Evolutionary conservation across 257 asterid species (phyloP).

Genomic region (Misopates orontium): DNA sequence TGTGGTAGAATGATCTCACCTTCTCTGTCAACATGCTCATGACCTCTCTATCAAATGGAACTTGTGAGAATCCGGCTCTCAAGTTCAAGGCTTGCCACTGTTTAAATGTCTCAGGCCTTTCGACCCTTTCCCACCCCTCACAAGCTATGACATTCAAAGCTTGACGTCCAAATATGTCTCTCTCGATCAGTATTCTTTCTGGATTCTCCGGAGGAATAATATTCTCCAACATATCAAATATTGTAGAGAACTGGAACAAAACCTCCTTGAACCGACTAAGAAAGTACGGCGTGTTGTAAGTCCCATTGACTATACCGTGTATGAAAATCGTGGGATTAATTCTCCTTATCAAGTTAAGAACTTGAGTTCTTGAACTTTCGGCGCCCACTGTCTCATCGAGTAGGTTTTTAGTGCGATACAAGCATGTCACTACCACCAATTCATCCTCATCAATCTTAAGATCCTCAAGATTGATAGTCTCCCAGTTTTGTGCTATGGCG

Average conservation of each 20-base stretch:
- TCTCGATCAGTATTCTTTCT: constrained; percentile 63
- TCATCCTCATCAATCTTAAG: no score
- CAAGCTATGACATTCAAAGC: no score
- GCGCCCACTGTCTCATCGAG: constrained; percentile 42
- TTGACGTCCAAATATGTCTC: constrained; percentile 62
- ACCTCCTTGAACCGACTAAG: constrained; percentile 74
- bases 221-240: constrained; percentile 69
- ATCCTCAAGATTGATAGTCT: no score
- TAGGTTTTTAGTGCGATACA: no score
- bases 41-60: no score
- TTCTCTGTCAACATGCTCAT: constrained; percentile 41
- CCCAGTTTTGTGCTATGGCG: constrained; percentile 45
- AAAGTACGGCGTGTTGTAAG: constrained; percentile 62
- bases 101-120: constrained; percentile 75
- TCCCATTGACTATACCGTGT: constrained; percentile 67
- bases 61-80: no score
- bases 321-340: no score
- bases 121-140: constrained; percentile 78
- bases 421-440: no score
- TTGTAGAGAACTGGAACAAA: constrained; percentile 63
- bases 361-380: constrained; percentile 36
- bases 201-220: constrained; percentile 57
- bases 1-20: constrained; percentile 54
- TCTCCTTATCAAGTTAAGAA: constrained; percentile 56
- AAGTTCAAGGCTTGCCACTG: constrained; percentile 70